Conservation (phyloP, 352 stramenopile species). For the Pythium oligandrum region DNA sequence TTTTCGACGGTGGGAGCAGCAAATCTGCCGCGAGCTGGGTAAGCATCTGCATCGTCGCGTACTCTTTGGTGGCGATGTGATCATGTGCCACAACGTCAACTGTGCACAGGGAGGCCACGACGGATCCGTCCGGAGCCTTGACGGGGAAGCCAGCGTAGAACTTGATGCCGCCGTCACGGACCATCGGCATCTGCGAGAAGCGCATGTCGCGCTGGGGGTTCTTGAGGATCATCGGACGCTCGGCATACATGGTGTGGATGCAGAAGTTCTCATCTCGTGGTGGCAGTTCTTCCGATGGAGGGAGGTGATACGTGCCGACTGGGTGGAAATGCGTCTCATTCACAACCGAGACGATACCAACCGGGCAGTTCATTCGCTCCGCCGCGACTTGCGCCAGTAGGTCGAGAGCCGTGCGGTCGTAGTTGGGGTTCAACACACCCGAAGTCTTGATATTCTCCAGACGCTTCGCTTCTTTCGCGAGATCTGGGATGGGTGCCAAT, state of each 20-base stretch:
- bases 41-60: constrained; percentile 64
- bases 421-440: constrained; percentile 31
- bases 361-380: constrained; percentile 43
- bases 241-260: constrained; percentile 49
- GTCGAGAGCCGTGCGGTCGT: constrained; percentile 47
- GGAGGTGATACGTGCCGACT: constrained; percentile 41
- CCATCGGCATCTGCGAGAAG: constrained; percentile 45
- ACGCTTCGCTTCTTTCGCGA: constrained; percentile 34
- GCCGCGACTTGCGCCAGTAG: constrained; percentile 51
- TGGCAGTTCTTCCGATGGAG: constrained; percentile 20
- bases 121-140: constrained; percentile 31
- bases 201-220: constrained; percentile 61
- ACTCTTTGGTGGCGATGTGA: constrained; percentile 65
- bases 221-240: constrained; percentile 59
- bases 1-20: too few species aligned
- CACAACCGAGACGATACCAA: constrained; percentile 57
- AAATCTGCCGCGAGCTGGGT: constrained; percentile 41
- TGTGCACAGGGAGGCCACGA: constrained; percentile 41
- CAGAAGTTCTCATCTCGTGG: constrained; percentile 54
- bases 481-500: constrained; percentile 34
- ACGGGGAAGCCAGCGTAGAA: constrained; percentile 70
- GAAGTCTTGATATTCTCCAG: constrained; percentile 40
- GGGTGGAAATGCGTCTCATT: constrained; percentile 46
- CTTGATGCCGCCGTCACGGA: constrained; percentile 42
- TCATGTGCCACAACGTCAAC: constrained; percentile 37